Evolutionary conservation across 1,284 basidiomycete genomes (phyloP), one percentile per base, ranked within the genome.

Genomic region (Boletus hoseneyae): DNA sequence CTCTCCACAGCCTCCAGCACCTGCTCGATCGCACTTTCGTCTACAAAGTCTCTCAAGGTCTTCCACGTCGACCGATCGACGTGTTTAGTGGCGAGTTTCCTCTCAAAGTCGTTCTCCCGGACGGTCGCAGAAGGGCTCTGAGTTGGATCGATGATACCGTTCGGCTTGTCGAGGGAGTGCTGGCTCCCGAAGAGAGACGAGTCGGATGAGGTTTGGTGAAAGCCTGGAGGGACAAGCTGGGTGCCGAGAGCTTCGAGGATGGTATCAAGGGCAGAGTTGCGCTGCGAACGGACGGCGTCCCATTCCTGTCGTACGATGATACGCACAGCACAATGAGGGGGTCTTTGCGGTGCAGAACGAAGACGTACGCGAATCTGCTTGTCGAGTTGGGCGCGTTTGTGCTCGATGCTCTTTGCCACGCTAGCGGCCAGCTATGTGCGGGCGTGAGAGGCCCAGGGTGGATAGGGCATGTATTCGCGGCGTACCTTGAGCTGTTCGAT

Each of bases 101-200:
- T 65, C 36, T 63, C 62, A 25, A 64, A 52, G 6, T 25, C 19
- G 50, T 58, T 54, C 51, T 62, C 58, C 27, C 75, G 72, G 11
- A 80, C 65, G 1, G 80, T 82, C 5, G 75, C 74, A 21, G 78
- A 77, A 15, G 78, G 79, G 44, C 75, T 77, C 29, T 54, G 53
- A 2, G 55, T 52, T 2, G 65, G 58, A 25, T 68, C 52, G 13
- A 65, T 57, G 37, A 54, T 27, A 64, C 67, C 39, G 58, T 63
- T 44, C 70, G 16, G 32, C 32, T 53, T 78, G 40, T 79, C 71
- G 46, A 81, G 76, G 0, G 81, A 82, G 50, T 77, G 74, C 55
- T 87, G 87, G 56, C 83, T 84, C 7, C 86, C 85, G 56, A 90
- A 90, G 7, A 89, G 70, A 2, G 87, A 89, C 0, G 83, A 83